Evolutionary conservation across 345 rosid genomes (phyloP).

Genomic region (Lepidium sativum): DNA sequence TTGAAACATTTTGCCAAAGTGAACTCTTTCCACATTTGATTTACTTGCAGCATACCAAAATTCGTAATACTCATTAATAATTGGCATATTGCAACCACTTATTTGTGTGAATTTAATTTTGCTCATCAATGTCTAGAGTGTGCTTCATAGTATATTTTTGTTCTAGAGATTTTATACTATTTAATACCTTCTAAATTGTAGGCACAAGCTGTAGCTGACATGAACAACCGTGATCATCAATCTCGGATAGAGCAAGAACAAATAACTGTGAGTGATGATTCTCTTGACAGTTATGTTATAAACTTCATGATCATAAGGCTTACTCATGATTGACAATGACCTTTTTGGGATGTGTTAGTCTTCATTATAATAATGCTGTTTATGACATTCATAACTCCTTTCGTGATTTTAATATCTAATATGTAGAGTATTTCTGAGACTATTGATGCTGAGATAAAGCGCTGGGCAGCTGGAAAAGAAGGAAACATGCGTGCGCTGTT

Average conservation of each 20-base stretch:
- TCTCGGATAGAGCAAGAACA: slow-evolving; percentile 83
- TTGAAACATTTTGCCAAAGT: not conserved
- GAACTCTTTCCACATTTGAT: not conserved
- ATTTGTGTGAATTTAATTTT: too few species aligned
- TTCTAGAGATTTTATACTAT: not conserved
- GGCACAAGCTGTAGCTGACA: slow-evolving; percentile 86
- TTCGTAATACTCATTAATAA: not conserved
- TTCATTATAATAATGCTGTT: too few species aligned
- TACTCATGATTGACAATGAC: not conserved
- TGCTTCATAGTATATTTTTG: not conserved
- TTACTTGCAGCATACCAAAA: not conserved
- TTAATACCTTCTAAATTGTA: slow-evolving; percentile 24
- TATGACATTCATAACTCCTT: too few species aligned
- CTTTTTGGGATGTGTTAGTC: not conserved
- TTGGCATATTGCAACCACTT: too few species aligned
- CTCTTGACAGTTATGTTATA: not conserved
- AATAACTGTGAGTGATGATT: slow-evolving; percentile 54
- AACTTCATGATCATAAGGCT: not conserved
- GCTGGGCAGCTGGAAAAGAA: slow-evolving; percentile 92
- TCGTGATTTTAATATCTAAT: too few species aligned
- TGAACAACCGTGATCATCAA: slow-evolving; percentile 79
- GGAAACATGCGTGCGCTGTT: slow-evolving; percentile 86
- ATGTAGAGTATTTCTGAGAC: slow-evolving; percentile 78
- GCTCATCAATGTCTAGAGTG: not conserved
- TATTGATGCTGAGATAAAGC: slow-evolving; percentile 56